Conservation (phyloP, 345 rosid species). For the Microcos paniculata region DNA sequence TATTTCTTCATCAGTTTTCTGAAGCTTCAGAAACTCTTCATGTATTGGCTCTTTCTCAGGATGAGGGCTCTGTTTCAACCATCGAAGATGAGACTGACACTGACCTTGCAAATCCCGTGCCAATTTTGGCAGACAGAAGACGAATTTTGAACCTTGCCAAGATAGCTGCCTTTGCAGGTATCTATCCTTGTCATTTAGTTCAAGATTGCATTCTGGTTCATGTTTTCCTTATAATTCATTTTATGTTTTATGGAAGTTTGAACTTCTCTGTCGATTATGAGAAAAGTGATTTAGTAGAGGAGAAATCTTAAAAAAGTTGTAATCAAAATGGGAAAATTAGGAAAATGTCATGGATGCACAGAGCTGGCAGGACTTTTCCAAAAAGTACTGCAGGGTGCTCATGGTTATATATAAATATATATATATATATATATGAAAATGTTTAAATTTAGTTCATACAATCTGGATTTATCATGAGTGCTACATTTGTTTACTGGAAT, state of each 20-base stretch:
- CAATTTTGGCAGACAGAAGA: constrained; percentile 67
- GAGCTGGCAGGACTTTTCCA: too few species aligned
- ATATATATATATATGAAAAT: too few species aligned
- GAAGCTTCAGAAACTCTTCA: constrained; percentile 90
- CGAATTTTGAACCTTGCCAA: constrained; percentile 79
- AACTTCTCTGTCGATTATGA: neutral
- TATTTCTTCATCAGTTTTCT: constrained; percentile 83
- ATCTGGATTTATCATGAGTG: too few species aligned
- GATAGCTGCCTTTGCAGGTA: constrained; percentile 86
- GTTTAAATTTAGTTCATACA: too few species aligned
- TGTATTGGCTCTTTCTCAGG: constrained; percentile 68
- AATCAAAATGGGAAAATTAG: neutral
- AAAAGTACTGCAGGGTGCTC: too few species aligned
- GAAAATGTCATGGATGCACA: neutral
- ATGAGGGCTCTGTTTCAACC: constrained; percentile 37
- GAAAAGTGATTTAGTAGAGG: neutral
- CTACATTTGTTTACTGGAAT: too few species aligned
- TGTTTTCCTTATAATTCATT: neutral
- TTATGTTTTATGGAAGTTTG: neutral
- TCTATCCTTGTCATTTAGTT: neutral
- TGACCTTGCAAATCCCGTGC: constrained; percentile 28
- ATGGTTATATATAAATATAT: too few species aligned
- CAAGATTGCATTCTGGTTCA: neutral
- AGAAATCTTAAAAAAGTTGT: neutral
- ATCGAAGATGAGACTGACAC: constrained; percentile 43